Evolutionary conservation across 2,329 filamentous ascomycete genomes (phyloP), one percentile per base, ranked within the genome.

Genomic region (Clonostachys rosea): DNA sequence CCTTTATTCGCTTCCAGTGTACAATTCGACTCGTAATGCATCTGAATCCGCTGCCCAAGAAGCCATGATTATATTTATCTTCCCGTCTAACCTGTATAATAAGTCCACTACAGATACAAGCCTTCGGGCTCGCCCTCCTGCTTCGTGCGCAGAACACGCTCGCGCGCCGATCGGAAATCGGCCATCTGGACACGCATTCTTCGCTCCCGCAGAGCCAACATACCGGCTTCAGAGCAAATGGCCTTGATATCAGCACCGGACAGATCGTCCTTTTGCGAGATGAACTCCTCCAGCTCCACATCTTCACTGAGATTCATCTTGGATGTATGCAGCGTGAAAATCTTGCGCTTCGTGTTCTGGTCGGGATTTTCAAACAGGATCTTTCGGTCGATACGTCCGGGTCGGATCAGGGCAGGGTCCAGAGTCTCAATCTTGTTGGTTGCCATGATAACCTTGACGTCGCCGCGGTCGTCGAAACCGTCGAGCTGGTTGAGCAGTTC

Each of bases 351-450:
- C 49, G 94, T 99, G 70, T 92, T 91, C 77, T 96, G 86, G 69
- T 83, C 75, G 42, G 73, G 75, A 60, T 84, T 79, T 66, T 83
- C 79, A 61, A 84, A 89, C 52, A 86, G 70, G 53, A 99, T 99
- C 81, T 99, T 99, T 59, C 94, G 86, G 69, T 99, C 94, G 67
- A 99, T 99, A 79, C 94, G 91, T 54, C 94, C 94, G 41, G 94
- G 94, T 56, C 94, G 87, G 63, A 99, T 99, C 57, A 99, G 78
- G 16, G 94, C 94, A 47, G 94, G 94, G 63, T 99, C 95, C 30
- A 99, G 79, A 5, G 90, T 95, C 57, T 99, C 95, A 57, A 99
- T 99, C 82, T 99, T 99, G 84, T 99, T 99, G 56, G 94, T 99
- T 12, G 94, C 95, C 91, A 99, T 97, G 68, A 99, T 92, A 52